phyloP scores from a whole-genome alignment of 768 basidiomycete genomes.

The Coprinopsis marcescibilis region DNA sequence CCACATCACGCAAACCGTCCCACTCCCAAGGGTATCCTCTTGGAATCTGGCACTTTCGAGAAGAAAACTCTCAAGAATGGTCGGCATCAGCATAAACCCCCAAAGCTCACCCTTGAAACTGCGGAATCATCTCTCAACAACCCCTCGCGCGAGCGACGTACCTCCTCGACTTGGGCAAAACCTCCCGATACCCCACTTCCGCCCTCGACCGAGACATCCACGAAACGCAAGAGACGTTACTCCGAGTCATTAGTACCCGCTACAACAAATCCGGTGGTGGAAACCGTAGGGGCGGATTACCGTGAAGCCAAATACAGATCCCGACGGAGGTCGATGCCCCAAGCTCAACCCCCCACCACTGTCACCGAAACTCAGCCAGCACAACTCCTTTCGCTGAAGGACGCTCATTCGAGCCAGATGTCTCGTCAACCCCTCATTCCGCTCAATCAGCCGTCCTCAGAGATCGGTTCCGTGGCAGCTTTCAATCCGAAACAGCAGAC shows the following conservation, averaged over 20 bases:
- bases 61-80: neutral
- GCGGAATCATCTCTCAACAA: neutral
- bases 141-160: too few relatives aligned
- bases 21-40: conserved; percentile 5
- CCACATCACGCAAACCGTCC: conserved; percentile 5
- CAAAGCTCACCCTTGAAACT: neutral
- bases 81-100: conserved; percentile 2
- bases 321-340: neutral
- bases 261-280: too few relatives aligned
- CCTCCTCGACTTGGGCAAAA: neutral
- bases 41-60: conserved; percentile 2
- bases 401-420: neutral
- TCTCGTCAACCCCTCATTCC: neutral
- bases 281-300: too few relatives aligned
- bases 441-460: neutral
- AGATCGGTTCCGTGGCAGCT: too few relatives aligned
- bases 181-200: neutral
- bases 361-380: neutral
- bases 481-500: too few relatives aligned
- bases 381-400: neutral
- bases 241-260: too few relatives aligned
- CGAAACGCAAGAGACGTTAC: neutral
- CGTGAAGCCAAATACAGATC: neutral
- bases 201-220: too few relatives aligned
- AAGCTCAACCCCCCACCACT: neutral